Conservation (phyloP, 2,329 filamentous ascomycete species). For the Colletotrichum sp. region DNA sequence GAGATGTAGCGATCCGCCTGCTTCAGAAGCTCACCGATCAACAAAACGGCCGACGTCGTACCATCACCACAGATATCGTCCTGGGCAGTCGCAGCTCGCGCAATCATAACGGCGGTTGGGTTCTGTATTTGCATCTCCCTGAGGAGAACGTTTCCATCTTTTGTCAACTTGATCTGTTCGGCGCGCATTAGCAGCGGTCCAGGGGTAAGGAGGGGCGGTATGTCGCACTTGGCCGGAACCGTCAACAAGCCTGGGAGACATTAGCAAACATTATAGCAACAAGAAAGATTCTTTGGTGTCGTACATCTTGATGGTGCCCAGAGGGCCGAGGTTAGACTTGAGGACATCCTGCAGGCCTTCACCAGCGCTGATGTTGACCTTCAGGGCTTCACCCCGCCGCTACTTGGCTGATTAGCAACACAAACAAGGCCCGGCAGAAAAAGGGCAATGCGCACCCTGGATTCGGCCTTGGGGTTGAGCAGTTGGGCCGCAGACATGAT, state of each 20-base stretch:
- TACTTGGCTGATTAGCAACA: constrained; percentile 51
- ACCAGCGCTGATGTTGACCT: constrained; percentile 95
- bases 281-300: background rate
- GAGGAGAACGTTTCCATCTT: constrained; percentile 90
- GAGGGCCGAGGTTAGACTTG: constrained; percentile 92
- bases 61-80: constrained; percentile 98
- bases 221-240: constrained; percentile 68
- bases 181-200: constrained; percentile 8
- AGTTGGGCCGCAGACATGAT: constrained; percentile 96
- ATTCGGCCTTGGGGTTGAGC: constrained; percentile 98
- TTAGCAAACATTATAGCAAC: constrained; percentile 27
- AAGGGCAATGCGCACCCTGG: constrained; percentile 69
- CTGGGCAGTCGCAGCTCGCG: constrained; percentile 88
- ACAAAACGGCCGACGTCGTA: constrained; percentile 92
- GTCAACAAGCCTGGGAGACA: constrained; percentile 64
- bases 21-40: constrained; percentile 96
- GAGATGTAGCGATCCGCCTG: constrained; percentile 96
- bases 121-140: constrained; percentile 95
- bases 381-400: constrained; percentile 95
- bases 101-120: constrained; percentile 89
- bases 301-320: constrained; percentile 96
- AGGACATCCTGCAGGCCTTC: constrained; percentile 94
- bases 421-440: constrained; percentile 33
- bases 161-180: constrained; percentile 92
- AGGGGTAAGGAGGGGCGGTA: constrained; percentile 13